These are phyloP conservation scores for Venturia pyrina DNA, from an alignment of 2,329 filamentous ascomycete species.

Conservation along the genomic window DNA sequence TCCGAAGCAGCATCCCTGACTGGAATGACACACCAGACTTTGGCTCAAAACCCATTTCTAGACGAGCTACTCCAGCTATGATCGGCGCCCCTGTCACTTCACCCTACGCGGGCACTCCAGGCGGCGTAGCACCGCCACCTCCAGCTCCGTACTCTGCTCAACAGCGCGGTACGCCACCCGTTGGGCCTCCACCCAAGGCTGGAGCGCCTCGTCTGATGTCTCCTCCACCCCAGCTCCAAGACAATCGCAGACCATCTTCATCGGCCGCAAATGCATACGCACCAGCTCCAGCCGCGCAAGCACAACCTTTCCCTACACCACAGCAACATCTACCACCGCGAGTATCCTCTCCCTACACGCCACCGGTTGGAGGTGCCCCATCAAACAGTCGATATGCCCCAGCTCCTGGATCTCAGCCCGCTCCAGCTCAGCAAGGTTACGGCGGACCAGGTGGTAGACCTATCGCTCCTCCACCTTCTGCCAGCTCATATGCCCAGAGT, in stretches of 20 bases:
- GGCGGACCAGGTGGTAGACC: neutral
- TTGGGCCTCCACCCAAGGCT: constrained; percentile 77
- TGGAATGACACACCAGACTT: constrained; percentile 97
- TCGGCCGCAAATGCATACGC: constrained; percentile 54
- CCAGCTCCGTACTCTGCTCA: constrained; percentile 47
- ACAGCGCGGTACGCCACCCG: constrained; percentile 57
- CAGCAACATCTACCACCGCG: constrained; percentile 48
- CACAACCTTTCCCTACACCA: constrained; percentile 21
- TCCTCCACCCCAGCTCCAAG: constrained; percentile 40
- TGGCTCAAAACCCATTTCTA: constrained; percentile 54
- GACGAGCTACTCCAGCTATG: constrained; percentile 63
- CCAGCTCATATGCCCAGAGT: neutral
- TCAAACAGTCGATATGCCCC: constrained; percentile 65
- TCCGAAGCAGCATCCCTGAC: constrained; percentile 48
- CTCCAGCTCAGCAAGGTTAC: constrained; percentile 3
- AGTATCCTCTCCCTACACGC: constrained; percentile 77
- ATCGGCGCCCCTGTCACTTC: constrained; percentile 58
- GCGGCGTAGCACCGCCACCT: constrained; percentile 39
- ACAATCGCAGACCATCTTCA: constrained; percentile 38
- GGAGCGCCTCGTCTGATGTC: constrained; percentile 60
- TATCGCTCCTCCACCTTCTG: constrained; percentile 11
- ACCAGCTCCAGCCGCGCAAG: constrained; percentile 42
- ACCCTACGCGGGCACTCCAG: constrained; percentile 45
- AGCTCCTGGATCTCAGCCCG: constrained; percentile 48
- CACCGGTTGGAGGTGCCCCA: constrained; percentile 54